Evolutionary conservation across 1,284 basidiomycete species (phyloP), one percentile per base, ranked within the genome.

Genomic region (Agroathelia rolfsii): DNA sequence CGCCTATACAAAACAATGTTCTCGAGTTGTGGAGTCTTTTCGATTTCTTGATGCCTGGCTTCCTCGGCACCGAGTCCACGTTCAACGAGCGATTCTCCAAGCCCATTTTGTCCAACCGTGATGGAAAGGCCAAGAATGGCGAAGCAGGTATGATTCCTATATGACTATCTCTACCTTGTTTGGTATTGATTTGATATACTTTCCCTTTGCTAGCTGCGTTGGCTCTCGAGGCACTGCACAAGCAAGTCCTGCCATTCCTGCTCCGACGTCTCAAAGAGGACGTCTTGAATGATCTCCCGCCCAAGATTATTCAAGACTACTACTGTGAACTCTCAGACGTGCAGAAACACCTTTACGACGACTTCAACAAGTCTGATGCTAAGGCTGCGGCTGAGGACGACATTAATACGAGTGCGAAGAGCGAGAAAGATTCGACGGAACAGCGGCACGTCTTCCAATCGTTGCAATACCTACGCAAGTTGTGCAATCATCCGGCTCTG

Each of bases 261-360:
- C 70, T 99, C 17, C 85, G 95, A 32, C 80, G 95, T 13, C 63
- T 99, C 48, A 99, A 99, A 55, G 95, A 99, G 58, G 93, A 99
- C 50, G 95, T 98, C 14, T 66, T 99, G 39, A 65, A 90, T 46
- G 95, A 99, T 52, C 68, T 99, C 2, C 95, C 95, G 1, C 95
- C 95, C 2, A 98, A 99, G 64, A 99, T 99, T 55, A 98, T 99
- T 42, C 95, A 99, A 58, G 95, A 99, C 53, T 97, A 98, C 56
- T 95, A 97, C 51, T 97, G 94, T 66, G 94, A 98, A 50, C 69
- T 99, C 2, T 96, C 93, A 0, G 83, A 90, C 10, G 58, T 98
- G 33, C 93, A 98, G 62, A 89, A 90, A 58, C 68, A 79, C 47
- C 69, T 97, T 11, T 97, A 96, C 53, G 93, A 96, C 51, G 83